These are phyloP conservation scores for Tetrapisispora taiwanensis DNA, from an alignment of 805 yeast species.

Conservation along the genomic window DNA sequence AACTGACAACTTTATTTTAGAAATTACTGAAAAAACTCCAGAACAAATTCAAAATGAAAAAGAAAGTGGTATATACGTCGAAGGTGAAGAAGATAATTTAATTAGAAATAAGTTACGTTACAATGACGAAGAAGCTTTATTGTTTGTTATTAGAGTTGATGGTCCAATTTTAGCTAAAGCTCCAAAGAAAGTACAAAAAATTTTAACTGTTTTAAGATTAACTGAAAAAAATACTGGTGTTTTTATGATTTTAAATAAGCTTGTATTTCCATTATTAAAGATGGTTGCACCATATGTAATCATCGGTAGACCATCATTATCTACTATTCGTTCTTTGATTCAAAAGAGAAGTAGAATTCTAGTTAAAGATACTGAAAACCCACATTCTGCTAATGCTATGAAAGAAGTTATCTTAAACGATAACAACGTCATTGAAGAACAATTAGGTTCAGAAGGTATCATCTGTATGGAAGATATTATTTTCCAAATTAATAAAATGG, in stretches of 20 bases:
- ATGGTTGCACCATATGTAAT: slow-evolving; percentile 65
- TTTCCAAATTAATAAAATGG: slow-evolving; percentile 55
- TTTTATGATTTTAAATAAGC: slow-evolving; percentile 51
- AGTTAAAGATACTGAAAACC: slow-evolving; percentile 20
- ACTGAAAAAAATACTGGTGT: slow-evolving; percentile 56
- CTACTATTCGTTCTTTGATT: slow-evolving; percentile 59
- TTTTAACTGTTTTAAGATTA: slow-evolving; percentile 53
- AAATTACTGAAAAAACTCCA: slow-evolving; percentile 18
- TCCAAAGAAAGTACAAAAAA: slow-evolving; percentile 52
- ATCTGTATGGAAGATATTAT: slow-evolving; percentile 76
- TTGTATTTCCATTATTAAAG: slow-evolving; percentile 54
- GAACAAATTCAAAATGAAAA: slow-evolving; percentile 7
- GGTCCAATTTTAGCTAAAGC: slow-evolving; percentile 57
- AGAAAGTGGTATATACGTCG: slow-evolving; percentile 12
- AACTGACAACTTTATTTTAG: slow-evolving; percentile 28
- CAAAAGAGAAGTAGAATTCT: slow-evolving; percentile 65
- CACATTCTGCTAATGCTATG: slow-evolving; percentile 20
- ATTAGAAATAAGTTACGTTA: slow-evolving; percentile 28
- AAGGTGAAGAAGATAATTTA: slow-evolving; percentile 24
- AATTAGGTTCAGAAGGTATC: slow-evolving; percentile 56
- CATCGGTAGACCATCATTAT: slow-evolving; percentile 63
- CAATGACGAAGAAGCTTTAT: slow-evolving; percentile 39
- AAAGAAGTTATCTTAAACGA: slow-evolving; percentile 51
- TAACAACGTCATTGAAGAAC: slow-evolving; percentile 65
- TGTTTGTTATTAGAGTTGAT: slow-evolving; percentile 57